Conservation (phyloP, 2,329 filamentous ascomycete species). For the Lomentospora prolificans region DNA sequence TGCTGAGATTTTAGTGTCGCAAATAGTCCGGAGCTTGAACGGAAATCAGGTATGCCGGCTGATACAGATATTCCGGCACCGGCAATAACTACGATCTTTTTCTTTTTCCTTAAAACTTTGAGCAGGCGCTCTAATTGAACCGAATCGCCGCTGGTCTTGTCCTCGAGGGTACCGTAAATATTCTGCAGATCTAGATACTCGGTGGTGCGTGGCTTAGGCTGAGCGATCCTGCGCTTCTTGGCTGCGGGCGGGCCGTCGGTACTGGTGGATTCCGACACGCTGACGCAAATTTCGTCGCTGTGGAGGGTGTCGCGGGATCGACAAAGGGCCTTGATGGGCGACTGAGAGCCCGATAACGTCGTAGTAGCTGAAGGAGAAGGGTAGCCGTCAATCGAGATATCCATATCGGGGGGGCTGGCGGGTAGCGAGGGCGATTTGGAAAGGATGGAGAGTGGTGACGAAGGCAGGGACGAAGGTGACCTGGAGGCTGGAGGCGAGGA, state of each 20-base stretch:
- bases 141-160: constrained; percentile 35
- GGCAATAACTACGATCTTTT: constrained; percentile 94
- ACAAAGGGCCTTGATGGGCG: constrained; percentile 35
- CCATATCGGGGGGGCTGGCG: constrained; percentile 27
- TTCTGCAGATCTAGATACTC: constrained; percentile 61
- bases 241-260: constrained; percentile 56
- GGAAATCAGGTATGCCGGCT: constrained; percentile 94
- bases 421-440: constrained; percentile 43
- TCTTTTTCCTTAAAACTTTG: constrained; percentile 70
- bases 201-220: constrained; percentile 61
- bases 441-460: constrained; percentile 45
- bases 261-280: constrained; percentile 13
- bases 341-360: constrained; percentile 37
- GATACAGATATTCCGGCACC: constrained; percentile 96
- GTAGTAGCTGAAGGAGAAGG: constrained; percentile 39
- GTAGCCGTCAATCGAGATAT: constrained; percentile 34
- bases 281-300: constrained; percentile 19
- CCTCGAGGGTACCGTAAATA: constrained; percentile 25
- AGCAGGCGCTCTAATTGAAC: constrained; percentile 61
- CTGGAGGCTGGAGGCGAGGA: constrained; percentile 23
- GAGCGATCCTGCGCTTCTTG: constrained; percentile 63
- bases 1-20: constrained; percentile 75
- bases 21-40: constrained; percentile 84
- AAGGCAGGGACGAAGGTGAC: constrained; percentile 36
- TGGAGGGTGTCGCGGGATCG: constrained; percentile 18